These are phyloP conservation scores for Cucurbita argyrosperma DNA, from an alignment of 306 rosid species.

Conservation along the genomic window DNA sequence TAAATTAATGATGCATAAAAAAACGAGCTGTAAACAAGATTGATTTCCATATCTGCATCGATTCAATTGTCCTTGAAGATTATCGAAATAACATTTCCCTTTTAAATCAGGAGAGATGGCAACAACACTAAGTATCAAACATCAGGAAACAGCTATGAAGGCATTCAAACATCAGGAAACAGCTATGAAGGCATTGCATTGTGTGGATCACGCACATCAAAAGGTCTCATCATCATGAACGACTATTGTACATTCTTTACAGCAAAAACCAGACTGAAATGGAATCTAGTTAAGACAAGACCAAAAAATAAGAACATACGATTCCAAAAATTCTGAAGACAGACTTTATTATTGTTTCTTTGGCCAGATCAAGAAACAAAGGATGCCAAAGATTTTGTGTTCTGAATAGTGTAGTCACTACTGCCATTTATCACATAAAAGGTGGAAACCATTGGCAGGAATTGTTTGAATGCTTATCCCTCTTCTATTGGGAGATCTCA, in stretches of 20 bases:
- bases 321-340: not conserved
- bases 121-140: not conserved
- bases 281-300: not conserved
- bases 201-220: not conserved
- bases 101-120: not conserved
- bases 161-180: conserved; percentile 11
- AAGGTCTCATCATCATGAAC: conserved; percentile 13
- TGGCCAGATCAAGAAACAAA: not conserved
- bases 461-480: not conserved
- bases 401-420: too few species aligned
- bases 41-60: not conserved
- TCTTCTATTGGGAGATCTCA: too few species aligned
- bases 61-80: not conserved
- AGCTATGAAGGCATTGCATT: conserved; percentile 1
- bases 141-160: conserved; percentile 16
- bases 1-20: not conserved
- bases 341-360: not conserved
- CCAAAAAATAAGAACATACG: not conserved
- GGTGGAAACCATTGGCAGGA: not conserved
- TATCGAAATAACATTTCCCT: not conserved
- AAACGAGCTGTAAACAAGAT: not conserved
- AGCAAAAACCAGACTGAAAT: not conserved
- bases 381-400: not conserved
- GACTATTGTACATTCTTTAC: not conserved
- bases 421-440: too few species aligned